phyloP scores from a whole-genome alignment of 1,284 basidiomycete genomes.

The Rhodotorula sp. region DNA sequence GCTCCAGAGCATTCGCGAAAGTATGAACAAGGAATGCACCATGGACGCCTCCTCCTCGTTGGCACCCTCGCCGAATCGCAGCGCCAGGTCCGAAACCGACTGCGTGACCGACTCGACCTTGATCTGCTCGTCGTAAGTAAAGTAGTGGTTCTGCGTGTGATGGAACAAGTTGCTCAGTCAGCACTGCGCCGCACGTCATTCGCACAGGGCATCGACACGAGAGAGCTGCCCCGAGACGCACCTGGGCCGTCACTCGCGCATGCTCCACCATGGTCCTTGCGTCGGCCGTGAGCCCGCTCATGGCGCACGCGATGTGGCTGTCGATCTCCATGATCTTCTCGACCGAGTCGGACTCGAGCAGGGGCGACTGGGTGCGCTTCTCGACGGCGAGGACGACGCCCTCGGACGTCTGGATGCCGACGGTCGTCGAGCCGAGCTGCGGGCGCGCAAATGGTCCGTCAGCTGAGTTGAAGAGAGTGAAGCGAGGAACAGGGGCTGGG shows the following conservation, averaged over 20 bases:
- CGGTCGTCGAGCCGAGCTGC: slow-evolving; percentile 94
- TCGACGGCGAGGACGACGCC: slow-evolving; percentile 95
- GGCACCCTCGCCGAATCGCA: slow-evolving; percentile 98
- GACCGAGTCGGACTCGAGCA: slow-evolving; percentile 92
- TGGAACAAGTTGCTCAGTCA: background rate
- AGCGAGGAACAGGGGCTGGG: background rate
- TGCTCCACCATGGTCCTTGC: slow-evolving; percentile 99
- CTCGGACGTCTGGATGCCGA: slow-evolving; percentile 69
- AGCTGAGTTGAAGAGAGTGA: background rate
- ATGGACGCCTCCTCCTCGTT: slow-evolving; percentile 89
- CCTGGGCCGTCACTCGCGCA: slow-evolving; percentile 82
- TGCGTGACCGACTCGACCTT: slow-evolving; percentile 97
- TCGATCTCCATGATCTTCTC: slow-evolving; percentile 99
- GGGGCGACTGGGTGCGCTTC: slow-evolving; percentile 95
- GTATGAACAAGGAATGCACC: slow-evolving; percentile 53
- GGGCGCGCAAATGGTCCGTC: background rate
- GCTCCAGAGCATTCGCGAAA: background rate
- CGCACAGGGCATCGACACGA: background rate
- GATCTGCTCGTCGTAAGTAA: slow-evolving; percentile 96
- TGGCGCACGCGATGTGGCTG: slow-evolving; percentile 91
- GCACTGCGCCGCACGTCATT: background rate
- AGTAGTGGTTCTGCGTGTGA: slow-evolving; percentile 78
- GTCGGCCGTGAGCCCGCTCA: slow-evolving; percentile 97
- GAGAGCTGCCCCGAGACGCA: slow-evolving; percentile 20
- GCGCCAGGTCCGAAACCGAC: slow-evolving; percentile 94